Evolutionary conservation across 495 filamentous ascomycete species (phyloP), one percentile per base, ranked within the genome.

Genomic region (Aspergillus panamensis): DNA sequence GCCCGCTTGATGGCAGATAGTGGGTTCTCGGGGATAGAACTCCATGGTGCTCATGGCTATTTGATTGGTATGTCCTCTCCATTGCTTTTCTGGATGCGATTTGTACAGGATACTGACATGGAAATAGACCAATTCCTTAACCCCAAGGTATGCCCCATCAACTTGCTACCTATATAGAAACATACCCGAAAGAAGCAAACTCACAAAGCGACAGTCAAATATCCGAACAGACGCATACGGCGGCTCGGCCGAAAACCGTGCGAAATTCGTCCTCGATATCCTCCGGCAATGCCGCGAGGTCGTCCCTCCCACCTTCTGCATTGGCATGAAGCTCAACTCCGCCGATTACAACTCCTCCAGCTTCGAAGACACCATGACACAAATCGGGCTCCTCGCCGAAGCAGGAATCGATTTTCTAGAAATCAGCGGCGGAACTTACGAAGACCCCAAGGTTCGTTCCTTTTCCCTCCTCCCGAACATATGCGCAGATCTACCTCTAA

Each of bases 291-390:
- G 70, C 52, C 71, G 81, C 39, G 64, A 69, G 47, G 77, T 69
- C 16, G 79, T 79, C 1, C 78, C 77, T 0, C 5, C 69, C 4
- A 66, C 62, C 0, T 86, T 87, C 62, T 73, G 69, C 47, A 75
- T 87, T 39, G 83, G 83, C 14, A 76, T 87, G 43, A 87, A 87
- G 66, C 59, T 87, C 32, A 87, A 86, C 66, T 84, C 82, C 7
- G 81, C 77, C 1, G 84, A 87, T 56, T 74, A 76, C 66, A 73
- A 72, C 66, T 69, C 65, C 6, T 61, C 72, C 8, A 73, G 69
- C 45, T 64, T 83, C 48, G 73, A 77, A 59, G 77, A 76, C 16
- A 76, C 71, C 35, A 73, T 87, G 62, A 72, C 73, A 14, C 84
- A 86, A 66, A 73, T 85, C 51, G 51, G 63, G 12, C 69, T 82